Base-by-base conservation (phyloP, 2,329 filamentous ascomycete species). In the Fonsecaea nubica region DNA sequence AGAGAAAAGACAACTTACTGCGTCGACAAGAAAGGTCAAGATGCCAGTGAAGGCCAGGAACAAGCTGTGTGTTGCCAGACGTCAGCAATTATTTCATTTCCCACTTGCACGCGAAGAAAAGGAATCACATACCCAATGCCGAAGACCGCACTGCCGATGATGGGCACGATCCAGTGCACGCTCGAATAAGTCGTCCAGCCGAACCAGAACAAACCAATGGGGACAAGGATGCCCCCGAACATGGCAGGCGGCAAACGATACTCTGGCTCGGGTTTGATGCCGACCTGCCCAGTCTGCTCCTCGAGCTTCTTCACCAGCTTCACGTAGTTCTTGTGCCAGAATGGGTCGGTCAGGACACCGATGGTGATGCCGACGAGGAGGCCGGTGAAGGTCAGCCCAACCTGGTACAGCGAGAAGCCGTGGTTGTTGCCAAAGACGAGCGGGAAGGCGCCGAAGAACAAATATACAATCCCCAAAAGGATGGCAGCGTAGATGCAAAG, bases 361-460 rank as follows among this genome's bases (percentile, higher is more conserved):
- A 79, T 60, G n/a, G 80, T 62, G 77, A 82, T 81, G 2, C 81
- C 81, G 3, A 82, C 75, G 54, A 81, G 75, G 15, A 82, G 71
- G 21, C 80, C 80, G 58, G 94, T 65, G 67, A 76, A 79, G 1
- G 75, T 73, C 4, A 79, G 66, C 12, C 73, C 66, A 58, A 73
- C 42, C 73, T 75, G 25, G 58, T 74, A 54, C 58, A 72, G 42
- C 64, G 53, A 55, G 73, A 81, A 80, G 67, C 74, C 74, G 72
- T 81, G 80, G 45, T 77, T 73, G 53, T 84, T 86, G 32, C 83
- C 77, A 75, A 97, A 97, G 15, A 97, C 88, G 53, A 96, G 81
- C 4, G 90, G 86, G 74, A 97, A 96, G 0, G 93, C 92, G 21
- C 92, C 92, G 76, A 96, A 96, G 81, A 96, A 96, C 45, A 97